Base-by-base conservation (phyloP, 2,329 filamentous ascomycete species). In the Chaetomium strumarium region DNA sequence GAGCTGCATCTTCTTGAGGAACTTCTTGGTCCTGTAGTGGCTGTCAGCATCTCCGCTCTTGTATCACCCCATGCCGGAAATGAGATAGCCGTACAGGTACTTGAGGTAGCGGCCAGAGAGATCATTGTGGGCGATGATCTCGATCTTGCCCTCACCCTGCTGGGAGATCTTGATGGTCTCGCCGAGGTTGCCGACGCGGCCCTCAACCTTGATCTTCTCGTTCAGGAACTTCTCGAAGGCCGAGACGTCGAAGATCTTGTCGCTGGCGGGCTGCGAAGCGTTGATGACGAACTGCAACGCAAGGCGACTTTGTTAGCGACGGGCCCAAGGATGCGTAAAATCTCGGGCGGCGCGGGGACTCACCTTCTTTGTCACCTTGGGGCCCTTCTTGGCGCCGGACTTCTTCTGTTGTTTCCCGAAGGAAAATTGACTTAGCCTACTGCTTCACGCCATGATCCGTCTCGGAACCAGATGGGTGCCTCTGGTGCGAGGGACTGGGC, bases 1-100 rank as follows among this genome's bases (percentile, higher is more conserved):
- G 74, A 99, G 89, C 85, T 97, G 92, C 83, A 96, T 90, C 89
- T 99, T 99, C 90, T 99, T 99, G 77, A 99, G 87, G 87, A 96
- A 99, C 85, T 99, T 99, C 90, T 99, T 99, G 75, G 93, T 99
- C 74, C 90, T 95, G 64, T 45, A 13, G 19, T 12, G 13, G 12
- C 2, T 19, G 61, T 69, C 52, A 69, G 65, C 43, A 51, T 37
- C 13, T 14, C 3, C 14, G 33, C 7, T n/a, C n/a, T 14, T 37
- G 34, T 37, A n/a, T 37, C 5, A 8, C 34, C 14, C 14, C 4
- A n/a, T n/a, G 34, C 4, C 14, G 10, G 34, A n/a, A 37, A 13
- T 14, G 34, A 37, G 12, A 14, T 14, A 8, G 34, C 14, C 90
- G 64, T 81, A 95, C 90, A 99, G 81, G 85, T 99, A 99, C 88